phyloP scores from a whole-genome alignment of 805 yeast species.

The Ogataea salicorniae region DNA sequence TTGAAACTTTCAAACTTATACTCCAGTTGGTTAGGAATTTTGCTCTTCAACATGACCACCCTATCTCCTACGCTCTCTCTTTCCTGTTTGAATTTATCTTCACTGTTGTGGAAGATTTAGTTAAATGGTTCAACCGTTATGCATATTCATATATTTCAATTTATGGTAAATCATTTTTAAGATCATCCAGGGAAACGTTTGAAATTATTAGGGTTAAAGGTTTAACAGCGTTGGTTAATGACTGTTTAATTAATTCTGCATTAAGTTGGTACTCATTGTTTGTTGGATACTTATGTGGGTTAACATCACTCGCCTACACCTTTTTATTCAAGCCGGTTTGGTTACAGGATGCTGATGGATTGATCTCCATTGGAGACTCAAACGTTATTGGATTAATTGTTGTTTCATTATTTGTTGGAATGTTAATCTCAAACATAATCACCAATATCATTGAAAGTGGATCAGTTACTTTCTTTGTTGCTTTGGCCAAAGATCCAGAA shows the following conservation, averaged over 20 bases:
- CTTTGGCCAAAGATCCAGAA: slow-evolving; percentile 79
- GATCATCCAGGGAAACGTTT: slow-evolving; percentile 76
- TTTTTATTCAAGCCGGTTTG: slow-evolving; percentile 60
- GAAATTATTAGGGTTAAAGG: slow-evolving; percentile 71
- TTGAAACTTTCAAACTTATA: slow-evolving; percentile 35
- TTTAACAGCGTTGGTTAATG: slow-evolving; percentile 76
- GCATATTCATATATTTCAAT: slow-evolving; percentile 83
- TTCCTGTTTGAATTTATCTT: slow-evolving; percentile 13
- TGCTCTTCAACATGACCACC: slow-evolving; percentile 8
- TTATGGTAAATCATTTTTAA: slow-evolving; percentile 73
- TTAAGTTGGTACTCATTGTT: slow-evolving; percentile 65
- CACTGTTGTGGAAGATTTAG: slow-evolving; percentile 33
- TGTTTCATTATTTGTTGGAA: slow-evolving; percentile 50
- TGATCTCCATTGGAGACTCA: slow-evolving; percentile 42
- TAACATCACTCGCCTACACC: slow-evolving; percentile 63
- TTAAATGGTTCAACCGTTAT: slow-evolving; percentile 79
- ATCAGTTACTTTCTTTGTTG: slow-evolving; percentile 73
- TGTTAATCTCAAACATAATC: slow-evolving; percentile 66
- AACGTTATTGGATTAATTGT: slow-evolving; percentile 28
- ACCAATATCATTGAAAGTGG: slow-evolving; percentile 73
- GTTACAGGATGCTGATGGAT: slow-evolving; percentile 34
- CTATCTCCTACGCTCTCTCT: slow-evolving; percentile 4
- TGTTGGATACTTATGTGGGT: slow-evolving; percentile 41
- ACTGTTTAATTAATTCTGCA: slow-evolving; percentile 73
- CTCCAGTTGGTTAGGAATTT: slow-evolving; percentile 5